phyloP scores from a whole-genome alignment of 768 basidiomycete species.

The Botryobasidium botryosum region DNA sequence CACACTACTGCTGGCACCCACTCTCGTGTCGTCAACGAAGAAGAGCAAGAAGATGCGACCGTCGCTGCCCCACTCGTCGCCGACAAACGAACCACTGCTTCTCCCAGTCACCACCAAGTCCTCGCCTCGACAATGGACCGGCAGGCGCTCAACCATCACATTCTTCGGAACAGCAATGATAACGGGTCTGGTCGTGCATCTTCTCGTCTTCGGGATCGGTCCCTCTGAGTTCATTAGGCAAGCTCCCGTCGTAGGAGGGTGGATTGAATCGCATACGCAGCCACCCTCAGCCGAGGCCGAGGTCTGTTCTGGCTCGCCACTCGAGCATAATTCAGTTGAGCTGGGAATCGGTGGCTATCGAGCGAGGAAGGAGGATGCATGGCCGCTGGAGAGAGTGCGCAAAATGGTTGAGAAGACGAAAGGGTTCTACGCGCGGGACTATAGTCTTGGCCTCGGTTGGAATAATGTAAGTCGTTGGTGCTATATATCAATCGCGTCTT shows the following conservation, averaged over 20 bases:
- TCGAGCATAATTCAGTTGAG: background rate
- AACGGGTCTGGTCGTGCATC: conserved; percentile 12
- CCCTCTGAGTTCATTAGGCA: background rate
- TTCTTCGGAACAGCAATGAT: conserved; percentile 11
- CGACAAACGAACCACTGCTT: no score
- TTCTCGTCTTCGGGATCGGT: conserved; percentile 9
- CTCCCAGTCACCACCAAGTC: conserved; percentile 8
- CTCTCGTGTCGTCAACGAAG: no score
- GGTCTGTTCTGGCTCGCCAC: background rate
- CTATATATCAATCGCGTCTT: no score
- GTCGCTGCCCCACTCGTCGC: no score
- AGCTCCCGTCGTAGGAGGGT: background rate
- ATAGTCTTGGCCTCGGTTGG: conserved; percentile 29
- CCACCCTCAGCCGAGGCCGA: background rate
- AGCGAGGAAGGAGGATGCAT: conserved; percentile 11
- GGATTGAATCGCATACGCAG: background rate
- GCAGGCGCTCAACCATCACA: background rate
- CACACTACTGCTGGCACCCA: no score
- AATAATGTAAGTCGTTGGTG: conserved; percentile 25
- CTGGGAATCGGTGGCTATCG: background rate
- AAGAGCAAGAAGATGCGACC: no score
- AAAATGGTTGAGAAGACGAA: conserved; percentile 23
- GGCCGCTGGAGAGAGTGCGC: conserved; percentile 20
- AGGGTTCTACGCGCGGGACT: conserved; percentile 31
- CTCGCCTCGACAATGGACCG: background rate